Evolutionary conservation across 2,329 filamentous ascomycete species (phyloP), one percentile per base, ranked within the genome.

Genomic region (Penicillium sp.): DNA sequence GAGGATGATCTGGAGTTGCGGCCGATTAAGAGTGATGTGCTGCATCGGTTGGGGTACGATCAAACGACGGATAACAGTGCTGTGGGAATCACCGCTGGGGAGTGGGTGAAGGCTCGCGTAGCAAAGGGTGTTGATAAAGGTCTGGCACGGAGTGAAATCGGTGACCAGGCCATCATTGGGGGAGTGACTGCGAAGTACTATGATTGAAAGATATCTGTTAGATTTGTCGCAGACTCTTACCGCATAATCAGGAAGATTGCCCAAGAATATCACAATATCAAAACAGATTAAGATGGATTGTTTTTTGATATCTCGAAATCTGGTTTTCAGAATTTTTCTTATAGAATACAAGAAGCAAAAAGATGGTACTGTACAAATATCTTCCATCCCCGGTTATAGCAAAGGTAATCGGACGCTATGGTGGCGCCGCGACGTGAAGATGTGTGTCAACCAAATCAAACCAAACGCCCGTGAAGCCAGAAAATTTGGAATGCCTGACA

Each of bases 1-100:
- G 62, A 68, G n/a, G 67, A 72, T 44, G 49, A 67, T 14, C 57
- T 74, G 18, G 57, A 68, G 7, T 60, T 58, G 31, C 40, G 32
- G 5, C 49, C 70, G 0, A 60, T 72, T 10, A 59, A 67, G 39
- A 68, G 59, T 9, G 61, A 62, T 1, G 54, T 70, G 1, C 49
- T 81, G 45, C 66, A 66, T 13, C 69, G 77, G 5, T 42, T 70
- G 36, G 62, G 61, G 22, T 58, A 52, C 40, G 52, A 57, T 29
- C 48, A 59, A 27, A 45, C 36, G 10, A 42, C 51, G 4, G 40
- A 59, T 32, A 47, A 55, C 38, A 56, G 47, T 32, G 47, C 44
- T 1, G 16, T 58, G 42, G 57, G 56, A 3, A 52, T 64, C 36
- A 54, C 55, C 27, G 56, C 63, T 34, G 47, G 56, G 21, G 56